These are phyloP conservation scores for Arctium lappa DNA, from an alignment of 129 eudicot species.

Conservation along the genomic window DNA sequence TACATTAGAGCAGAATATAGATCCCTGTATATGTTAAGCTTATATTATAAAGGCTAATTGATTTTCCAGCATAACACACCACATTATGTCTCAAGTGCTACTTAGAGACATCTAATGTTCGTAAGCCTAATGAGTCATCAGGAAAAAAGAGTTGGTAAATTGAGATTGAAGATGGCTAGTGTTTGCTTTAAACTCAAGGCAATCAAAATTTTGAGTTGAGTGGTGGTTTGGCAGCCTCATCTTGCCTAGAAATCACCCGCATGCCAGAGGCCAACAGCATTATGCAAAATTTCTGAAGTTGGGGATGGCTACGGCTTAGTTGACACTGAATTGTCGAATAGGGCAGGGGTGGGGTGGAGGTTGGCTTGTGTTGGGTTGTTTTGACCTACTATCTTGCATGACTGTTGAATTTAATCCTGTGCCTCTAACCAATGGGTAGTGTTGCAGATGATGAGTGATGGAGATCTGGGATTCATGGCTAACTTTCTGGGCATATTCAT, in stretches of 20 bases:
- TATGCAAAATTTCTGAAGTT: background rate
- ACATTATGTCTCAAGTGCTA: background rate
- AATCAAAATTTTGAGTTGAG: background rate
- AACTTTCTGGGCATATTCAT: conserved; percentile 44
- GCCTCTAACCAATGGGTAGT: background rate
- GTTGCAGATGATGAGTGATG: conserved; percentile 52
- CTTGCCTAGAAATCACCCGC: too few relatives aligned
- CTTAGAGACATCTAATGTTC: background rate
- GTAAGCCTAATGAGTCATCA: background rate
- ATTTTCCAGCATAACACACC: background rate
- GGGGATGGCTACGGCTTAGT: background rate
- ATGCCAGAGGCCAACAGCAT: background rate
- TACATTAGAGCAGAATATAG: background rate
- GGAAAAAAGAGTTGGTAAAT: background rate
- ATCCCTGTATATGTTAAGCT: background rate
- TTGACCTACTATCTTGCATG: background rate
- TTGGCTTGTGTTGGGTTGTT: background rate
- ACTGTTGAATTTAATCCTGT: background rate
- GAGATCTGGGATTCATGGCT: conserved; percentile 49
- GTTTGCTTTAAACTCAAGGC: background rate
- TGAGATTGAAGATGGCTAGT: background rate
- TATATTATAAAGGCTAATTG: background rate
- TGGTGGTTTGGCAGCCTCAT: too few relatives aligned
- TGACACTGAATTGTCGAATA: background rate
- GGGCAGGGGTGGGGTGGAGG: background rate